Percentiles rank a stretch among this genome's conserved stretches.
These are phyloP conservation scores for Tricharina praecox DNA, from an alignment of 495 filamentous ascomycete genomes.

Conservation along the genomic window DNA sequence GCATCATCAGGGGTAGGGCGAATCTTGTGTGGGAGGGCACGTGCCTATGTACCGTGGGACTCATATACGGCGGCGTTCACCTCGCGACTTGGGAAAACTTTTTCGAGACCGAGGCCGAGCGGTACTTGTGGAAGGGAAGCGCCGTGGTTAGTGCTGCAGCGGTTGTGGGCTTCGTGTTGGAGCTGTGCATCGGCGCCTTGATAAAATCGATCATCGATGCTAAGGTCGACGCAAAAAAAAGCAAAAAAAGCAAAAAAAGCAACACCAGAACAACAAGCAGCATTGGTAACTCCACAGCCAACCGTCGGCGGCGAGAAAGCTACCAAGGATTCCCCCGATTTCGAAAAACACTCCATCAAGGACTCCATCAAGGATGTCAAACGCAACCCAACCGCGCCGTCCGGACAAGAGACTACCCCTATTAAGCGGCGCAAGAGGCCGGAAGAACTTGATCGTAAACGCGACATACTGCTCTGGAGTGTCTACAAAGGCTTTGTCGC, in stretches of 20 bases:
- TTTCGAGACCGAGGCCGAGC: background rate
- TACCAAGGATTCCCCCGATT: no score
- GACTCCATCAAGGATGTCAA: no score
- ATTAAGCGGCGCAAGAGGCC: no score
- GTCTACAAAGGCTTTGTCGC: background rate
- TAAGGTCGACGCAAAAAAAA: background rate
- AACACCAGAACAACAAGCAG: no score
- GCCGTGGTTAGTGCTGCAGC: background rate
- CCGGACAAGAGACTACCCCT: no score
- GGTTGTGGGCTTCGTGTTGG: background rate
- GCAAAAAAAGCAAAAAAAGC: background rate
- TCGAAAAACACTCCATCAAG: no score
- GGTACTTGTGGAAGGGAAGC: background rate
- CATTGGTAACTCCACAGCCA: no score
- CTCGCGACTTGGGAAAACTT: conserved; percentile 1
- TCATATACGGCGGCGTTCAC: conserved; percentile 3
- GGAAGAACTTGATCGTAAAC: no score
- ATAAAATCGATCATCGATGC: background rate
- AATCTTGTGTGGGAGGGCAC: background rate
- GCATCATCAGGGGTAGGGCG: background rate
- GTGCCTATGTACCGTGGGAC: background rate
- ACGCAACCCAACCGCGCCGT: no score
- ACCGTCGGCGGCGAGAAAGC: no score
- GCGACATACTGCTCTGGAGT: no score
- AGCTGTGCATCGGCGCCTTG: background rate